A percentile compares a stretch with the other conserved stretches of the same genome.
Conservation (phyloP, 805 yeast genomes). For the Saturnispora serradocipensis region DNA sequence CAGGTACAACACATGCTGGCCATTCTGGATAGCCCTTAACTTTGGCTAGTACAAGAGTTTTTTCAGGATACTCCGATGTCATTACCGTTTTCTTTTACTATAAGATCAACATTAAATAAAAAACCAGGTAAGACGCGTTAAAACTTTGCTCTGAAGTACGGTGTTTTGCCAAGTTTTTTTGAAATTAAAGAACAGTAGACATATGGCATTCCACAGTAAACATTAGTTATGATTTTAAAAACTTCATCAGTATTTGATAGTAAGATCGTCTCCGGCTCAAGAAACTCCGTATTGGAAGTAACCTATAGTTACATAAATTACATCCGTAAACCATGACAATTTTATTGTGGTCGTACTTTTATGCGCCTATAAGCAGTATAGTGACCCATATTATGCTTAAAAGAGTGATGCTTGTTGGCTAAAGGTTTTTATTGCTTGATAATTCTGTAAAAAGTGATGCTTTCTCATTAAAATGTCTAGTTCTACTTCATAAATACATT, state of each 20-base stretch:
- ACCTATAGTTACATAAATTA: too few species aligned
- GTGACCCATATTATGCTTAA: too few species aligned
- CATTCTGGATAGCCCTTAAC: constrained; percentile 83
- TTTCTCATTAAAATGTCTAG: too few species aligned
- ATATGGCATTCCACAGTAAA: too few species aligned
- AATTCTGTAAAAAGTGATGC: too few species aligned
- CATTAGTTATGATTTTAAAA: too few species aligned
- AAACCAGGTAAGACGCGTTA: neutral
- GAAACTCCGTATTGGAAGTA: too few species aligned
- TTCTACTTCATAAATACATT: too few species aligned
- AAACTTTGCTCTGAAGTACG: neutral
- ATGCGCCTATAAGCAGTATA: neutral
- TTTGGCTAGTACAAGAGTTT: constrained; percentile 64
- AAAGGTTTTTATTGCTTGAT: too few species aligned
- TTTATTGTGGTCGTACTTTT: neutral
- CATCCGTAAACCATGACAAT: neutral
- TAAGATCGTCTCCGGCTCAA: too few species aligned
- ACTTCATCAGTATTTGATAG: too few species aligned
- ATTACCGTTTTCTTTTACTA: neutral
- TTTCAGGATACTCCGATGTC: neutral
- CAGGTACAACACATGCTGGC: constrained; percentile 78
- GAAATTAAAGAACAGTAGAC: neutral
- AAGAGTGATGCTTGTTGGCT: too few species aligned
- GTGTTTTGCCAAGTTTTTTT: neutral
- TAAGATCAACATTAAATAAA: neutral